Evolutionary conservation across 306 rosid species (phyloP).

Genomic region (Vigna radiata): DNA sequence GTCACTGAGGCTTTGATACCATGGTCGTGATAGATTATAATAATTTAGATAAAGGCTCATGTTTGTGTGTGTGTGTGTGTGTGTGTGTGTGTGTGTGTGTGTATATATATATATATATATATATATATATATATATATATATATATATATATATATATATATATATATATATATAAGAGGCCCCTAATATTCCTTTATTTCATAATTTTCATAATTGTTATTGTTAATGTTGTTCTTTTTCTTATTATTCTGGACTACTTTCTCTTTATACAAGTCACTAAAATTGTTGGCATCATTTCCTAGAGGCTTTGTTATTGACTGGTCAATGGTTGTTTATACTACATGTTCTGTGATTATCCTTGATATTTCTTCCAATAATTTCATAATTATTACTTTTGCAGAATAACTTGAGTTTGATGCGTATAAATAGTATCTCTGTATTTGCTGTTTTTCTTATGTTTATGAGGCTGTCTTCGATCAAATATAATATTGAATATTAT

Average conservation of each 20-base stretch:
- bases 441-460: not conserved
- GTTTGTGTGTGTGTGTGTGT: no score
- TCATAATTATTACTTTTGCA: not conserved
- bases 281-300: not conserved
- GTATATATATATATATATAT: no score
- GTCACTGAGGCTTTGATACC: slow-evolving; percentile 3
- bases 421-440: no score
- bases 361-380: not conserved
- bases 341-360: not conserved
- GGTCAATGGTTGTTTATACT: not conserved
- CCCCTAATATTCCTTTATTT: not conserved
- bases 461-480: slow-evolving; percentile 1
- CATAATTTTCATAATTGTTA: not conserved
- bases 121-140: not conserved
- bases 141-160: no score
- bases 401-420: not conserved
- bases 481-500: slow-evolving; percentile 10
- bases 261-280: not conserved
- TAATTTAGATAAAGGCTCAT: not conserved
- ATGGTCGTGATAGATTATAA: slow-evolving; percentile 15
- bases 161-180: not conserved
- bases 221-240: not conserved
- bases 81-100: no score
- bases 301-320: not conserved
- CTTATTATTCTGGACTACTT: not conserved